A percentile compares a stretch with the other conserved stretches of the same genome.
Conservation (phyloP, 495 filamentous ascomycete genomes). For the Astrothelium subdiscretum region DNA sequence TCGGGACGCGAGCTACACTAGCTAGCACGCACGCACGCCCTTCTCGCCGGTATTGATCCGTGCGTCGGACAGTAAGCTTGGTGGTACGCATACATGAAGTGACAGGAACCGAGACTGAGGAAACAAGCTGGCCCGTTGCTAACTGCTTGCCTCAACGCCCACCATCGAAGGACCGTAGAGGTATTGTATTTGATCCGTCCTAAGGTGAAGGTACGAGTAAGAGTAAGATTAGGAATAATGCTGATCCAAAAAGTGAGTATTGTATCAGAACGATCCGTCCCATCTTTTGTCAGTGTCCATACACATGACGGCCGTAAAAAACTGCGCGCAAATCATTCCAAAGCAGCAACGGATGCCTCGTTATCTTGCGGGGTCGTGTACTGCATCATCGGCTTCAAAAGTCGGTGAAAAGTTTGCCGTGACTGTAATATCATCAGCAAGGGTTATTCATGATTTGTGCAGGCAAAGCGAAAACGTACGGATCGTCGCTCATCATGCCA, state of each 20-base stretch:
- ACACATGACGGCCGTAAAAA: background rate
- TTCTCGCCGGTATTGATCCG: background rate
- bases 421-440: conserved; percentile 5
- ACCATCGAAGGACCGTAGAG: too few species aligned
- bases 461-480: conserved; percentile 45
- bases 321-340: background rate
- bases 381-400: conserved; percentile 4
- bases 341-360: background rate
- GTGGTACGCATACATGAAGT: background rate
- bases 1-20: background rate
- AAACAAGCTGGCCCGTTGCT: background rate
- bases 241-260: background rate
- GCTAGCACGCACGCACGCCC: too few species aligned
- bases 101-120: background rate
- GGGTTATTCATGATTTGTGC: background rate
- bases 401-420: conserved; percentile 15
- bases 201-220: too few species aligned
- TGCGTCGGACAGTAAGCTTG: background rate
- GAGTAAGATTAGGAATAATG: background rate
- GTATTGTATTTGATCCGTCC: too few species aligned
- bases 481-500: conserved; percentile 61
- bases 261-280: background rate
- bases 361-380: background rate
- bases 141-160: background rate
- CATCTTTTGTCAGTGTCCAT: background rate